Conservation (phyloP, 108 stramenopile genomes). For the Stephanodiscus triporus region DNA sequence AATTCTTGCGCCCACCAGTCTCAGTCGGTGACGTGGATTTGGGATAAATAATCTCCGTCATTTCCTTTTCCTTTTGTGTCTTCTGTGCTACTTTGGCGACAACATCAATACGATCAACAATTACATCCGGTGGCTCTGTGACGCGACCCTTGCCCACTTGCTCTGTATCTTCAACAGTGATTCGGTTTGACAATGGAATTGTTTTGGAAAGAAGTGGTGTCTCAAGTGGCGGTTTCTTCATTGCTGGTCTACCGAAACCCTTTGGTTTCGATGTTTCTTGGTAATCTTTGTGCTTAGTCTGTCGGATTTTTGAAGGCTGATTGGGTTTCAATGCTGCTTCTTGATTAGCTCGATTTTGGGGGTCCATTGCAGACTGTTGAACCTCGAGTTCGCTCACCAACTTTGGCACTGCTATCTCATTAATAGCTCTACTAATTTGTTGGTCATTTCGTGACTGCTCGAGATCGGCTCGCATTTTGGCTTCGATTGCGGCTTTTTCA, state of each 20-base stretch:
- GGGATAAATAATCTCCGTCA: not conserved
- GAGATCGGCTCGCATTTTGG: constrained; percentile 11
- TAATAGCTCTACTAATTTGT: constrained; percentile 1
- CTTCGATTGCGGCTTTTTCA: constrained; percentile 24
- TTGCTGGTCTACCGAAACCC: constrained; percentile 28
- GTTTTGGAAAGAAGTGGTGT: constrained; percentile 1
- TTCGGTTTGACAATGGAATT: constrained; percentile 9
- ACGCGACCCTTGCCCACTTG: constrained; percentile 9
- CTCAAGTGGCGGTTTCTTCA: constrained; percentile 8
- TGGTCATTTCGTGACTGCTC: constrained; percentile 14
- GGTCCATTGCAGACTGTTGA: not conserved
- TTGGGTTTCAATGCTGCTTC: constrained; percentile 14
- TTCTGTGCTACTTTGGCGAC: not conserved
- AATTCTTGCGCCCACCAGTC: not conserved
- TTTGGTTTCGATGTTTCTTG: constrained; percentile 4
- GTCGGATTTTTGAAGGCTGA: constrained; percentile 6
- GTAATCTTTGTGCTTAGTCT: not conserved
- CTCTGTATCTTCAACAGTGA: constrained; percentile 14
- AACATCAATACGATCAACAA: not conserved
- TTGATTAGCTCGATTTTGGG: not conserved
- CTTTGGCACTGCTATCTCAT: not conserved
- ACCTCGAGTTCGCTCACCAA: constrained; percentile 14
- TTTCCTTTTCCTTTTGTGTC: not conserved
- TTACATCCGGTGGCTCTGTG: not conserved
- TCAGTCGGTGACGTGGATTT: not conserved